Percentiles rank a stretch among this genome's conserved stretches.
These are phyloP conservation scores for Ramaria sp. DNA, from an alignment of 768 basidiomycete species.

Conservation along the genomic window DNA sequence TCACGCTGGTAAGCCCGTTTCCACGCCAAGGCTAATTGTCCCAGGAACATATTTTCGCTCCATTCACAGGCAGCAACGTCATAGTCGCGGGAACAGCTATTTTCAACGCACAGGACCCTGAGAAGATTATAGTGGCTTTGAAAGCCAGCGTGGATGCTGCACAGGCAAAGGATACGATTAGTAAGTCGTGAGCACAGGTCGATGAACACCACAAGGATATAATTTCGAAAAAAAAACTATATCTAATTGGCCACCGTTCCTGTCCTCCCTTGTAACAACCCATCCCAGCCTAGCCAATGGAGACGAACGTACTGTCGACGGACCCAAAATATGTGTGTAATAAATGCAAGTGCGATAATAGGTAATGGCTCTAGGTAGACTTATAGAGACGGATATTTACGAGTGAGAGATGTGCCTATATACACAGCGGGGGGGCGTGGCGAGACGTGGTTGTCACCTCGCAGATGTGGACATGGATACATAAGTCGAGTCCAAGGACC, in stretches of 20 bases:
- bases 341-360: no score
- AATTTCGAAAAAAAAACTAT: no score
- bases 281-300: no score
- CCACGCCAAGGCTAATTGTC: slow-evolving; percentile 1
- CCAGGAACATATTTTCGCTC: background rate
- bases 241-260: no score
- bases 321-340: no score
- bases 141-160: slow-evolving; percentile 62
- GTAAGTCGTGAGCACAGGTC: background rate
- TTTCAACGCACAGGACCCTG: slow-evolving; percentile 72
- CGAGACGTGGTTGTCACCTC: background rate
- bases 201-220: no score
- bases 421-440: background rate
- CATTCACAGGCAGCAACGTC: slow-evolving; percentile 83
- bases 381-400: background rate
- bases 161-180: slow-evolving; percentile 30
- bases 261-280: no score
- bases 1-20: slow-evolving; percentile 57
- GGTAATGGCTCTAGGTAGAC: background rate
- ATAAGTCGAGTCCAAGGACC: background rate
- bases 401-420: background rate
- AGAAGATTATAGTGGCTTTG: slow-evolving; percentile 61
- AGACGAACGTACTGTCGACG: no score
- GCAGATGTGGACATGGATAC: background rate
- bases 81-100: slow-evolving; percentile 97